Conservation (phyloP, 257 asterid genomes). For the Nicotiana otophora region DNA sequence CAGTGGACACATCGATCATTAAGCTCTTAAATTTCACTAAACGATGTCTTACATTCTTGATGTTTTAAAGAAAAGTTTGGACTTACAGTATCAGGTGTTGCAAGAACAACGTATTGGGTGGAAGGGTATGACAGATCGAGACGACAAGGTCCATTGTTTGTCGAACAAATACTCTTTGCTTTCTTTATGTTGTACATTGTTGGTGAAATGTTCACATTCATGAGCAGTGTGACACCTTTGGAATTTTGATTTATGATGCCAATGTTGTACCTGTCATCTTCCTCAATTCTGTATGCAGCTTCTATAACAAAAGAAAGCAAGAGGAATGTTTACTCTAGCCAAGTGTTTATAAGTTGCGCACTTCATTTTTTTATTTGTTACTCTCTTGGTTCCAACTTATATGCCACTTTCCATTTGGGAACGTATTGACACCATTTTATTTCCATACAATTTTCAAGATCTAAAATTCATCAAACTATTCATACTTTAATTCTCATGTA, state of each 20-base stretch:
- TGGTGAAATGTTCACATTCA: slow-evolving; percentile 16
- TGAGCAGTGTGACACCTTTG: neutral
- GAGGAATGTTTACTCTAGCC: neutral
- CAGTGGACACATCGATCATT: neutral
- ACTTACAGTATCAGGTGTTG: slow-evolving; percentile 12
- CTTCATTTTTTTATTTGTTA: neutral
- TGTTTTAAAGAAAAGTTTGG: neutral
- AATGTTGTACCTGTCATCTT: slow-evolving; percentile 11
- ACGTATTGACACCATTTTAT: neutral
- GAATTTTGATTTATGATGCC: slow-evolving; percentile 3
- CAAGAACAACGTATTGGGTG: neutral
- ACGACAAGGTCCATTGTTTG: slow-evolving; percentile 3
- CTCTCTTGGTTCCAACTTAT: neutral
- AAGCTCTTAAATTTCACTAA: neutral
- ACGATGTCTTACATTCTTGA: neutral
- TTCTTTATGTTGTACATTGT: slow-evolving; percentile 5
- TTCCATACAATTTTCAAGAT: neutral
- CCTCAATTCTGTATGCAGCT: neutral
- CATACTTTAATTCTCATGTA: neutral
- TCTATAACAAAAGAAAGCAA: neutral
- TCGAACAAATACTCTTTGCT: slow-evolving; percentile 13
- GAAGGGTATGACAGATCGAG: slow-evolving; percentile 4
- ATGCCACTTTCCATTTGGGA: neutral
- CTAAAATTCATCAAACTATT: neutral
- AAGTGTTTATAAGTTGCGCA: neutral